phyloP scores from a whole-genome alignment of 306 rosid genomes.

The Pyrus bretschneideri region DNA sequence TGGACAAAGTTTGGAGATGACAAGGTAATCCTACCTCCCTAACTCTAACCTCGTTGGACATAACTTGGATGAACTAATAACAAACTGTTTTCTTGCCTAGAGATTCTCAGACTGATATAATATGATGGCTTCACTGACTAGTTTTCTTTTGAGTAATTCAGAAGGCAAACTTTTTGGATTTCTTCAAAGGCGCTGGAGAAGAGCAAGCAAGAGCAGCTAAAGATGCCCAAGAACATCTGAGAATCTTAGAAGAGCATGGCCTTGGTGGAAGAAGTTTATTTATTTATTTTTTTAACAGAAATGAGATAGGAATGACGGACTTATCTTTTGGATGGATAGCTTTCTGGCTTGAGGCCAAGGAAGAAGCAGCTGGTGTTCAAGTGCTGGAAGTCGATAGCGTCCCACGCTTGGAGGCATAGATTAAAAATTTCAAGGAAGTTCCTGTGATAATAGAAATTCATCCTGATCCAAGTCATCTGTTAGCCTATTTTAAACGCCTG shows the following conservation, averaged over 20 bases:
- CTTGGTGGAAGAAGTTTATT: slow-evolving; percentile 4
- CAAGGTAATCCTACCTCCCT: slow-evolving; percentile 1
- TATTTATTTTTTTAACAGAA: not conserved
- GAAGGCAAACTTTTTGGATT: not conserved
- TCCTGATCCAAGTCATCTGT: not conserved
- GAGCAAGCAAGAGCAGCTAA: not conserved
- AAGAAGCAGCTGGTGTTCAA: slow-evolving; percentile 13
- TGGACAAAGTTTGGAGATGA: slow-evolving; percentile 6
- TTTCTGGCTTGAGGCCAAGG: not conserved
- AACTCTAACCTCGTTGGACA: not conserved
- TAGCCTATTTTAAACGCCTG: slow-evolving; percentile 4
- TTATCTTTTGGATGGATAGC: not conserved
- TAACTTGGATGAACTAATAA: too few species aligned
- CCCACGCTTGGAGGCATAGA: slow-evolving; percentile 3
- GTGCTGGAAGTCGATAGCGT: not conserved
- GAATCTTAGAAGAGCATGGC: slow-evolving; percentile 4
- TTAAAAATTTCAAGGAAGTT: slow-evolving; percentile 1
- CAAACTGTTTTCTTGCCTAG: too few species aligned
- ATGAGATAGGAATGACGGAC: slow-evolving; percentile 3
- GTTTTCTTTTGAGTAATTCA: not conserved
- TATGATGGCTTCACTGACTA: not conserved
- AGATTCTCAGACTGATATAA: too few species aligned
- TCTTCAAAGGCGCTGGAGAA: not conserved
- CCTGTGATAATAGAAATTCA: slow-evolving; percentile 5
- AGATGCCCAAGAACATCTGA: slow-evolving; percentile 4